phyloP scores from a whole-genome alignment of 176 grass and related monocot genomes.

The Musa acuminata region DNA sequence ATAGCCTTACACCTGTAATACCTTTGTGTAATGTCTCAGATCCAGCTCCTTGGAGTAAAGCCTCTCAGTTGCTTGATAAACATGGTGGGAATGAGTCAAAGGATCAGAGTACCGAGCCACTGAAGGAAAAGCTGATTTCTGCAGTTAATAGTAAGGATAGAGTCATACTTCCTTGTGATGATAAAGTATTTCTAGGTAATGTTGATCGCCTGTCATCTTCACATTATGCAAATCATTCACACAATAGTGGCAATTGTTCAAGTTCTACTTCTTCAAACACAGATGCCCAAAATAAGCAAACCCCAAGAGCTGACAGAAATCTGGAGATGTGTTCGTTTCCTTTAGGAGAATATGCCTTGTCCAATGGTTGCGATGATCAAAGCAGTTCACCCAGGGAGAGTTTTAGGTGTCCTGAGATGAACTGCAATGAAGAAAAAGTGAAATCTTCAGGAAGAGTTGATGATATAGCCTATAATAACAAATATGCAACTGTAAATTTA shows the following conservation, averaged over 20 bases:
- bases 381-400: slow-evolving; percentile 28
- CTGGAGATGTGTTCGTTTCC: slow-evolving; percentile 14
- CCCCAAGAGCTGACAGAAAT: slow-evolving; percentile 13
- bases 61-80: slow-evolving; percentile 13
- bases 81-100: slow-evolving; percentile 30
- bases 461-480: slow-evolving; percentile 43
- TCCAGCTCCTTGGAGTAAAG: slow-evolving; percentile 19
- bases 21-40: slow-evolving; percentile 17
- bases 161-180: slow-evolving; percentile 22
- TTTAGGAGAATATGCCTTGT: slow-evolving; percentile 20
- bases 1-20: neutral
- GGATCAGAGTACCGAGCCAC: slow-evolving; percentile 36
- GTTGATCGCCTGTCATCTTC: slow-evolving; percentile 20
- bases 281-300: slow-evolving; percentile 21
- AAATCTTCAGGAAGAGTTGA: slow-evolving; percentile 24
- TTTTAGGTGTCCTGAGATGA: slow-evolving; percentile 30
- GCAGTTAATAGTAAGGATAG: slow-evolving; percentile 14
- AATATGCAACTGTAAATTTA: slow-evolving; percentile 42
- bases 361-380: slow-evolving; percentile 30
- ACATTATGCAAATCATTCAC: slow-evolving; percentile 18
- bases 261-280: slow-evolving; percentile 25
- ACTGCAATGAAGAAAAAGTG: slow-evolving; percentile 25
- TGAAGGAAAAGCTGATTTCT: slow-evolving; percentile 19
- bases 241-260: neutral
- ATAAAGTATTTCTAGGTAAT: slow-evolving; percentile 20